phyloP scores from a whole-genome alignment of 768 basidiomycete genomes.

The Exidia glandulosa region DNA sequence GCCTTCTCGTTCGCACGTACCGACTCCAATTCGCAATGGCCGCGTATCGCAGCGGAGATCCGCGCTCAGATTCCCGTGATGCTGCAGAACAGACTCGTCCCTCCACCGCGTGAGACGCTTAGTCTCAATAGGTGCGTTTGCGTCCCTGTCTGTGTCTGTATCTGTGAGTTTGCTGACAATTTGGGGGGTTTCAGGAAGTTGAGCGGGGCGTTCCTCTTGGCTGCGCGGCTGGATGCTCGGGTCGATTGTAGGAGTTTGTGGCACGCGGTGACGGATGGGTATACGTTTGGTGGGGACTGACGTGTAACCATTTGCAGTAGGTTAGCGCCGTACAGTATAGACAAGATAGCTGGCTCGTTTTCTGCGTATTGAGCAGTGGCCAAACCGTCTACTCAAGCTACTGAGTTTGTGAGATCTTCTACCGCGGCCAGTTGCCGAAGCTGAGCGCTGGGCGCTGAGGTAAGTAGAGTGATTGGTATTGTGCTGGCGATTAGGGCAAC shows the following conservation, averaged over 20 bases:
- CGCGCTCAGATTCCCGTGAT: conserved; percentile 79
- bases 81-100: conserved; percentile 78
- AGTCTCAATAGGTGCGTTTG: conserved; percentile 69
- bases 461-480: no score
- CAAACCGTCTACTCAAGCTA: no score
- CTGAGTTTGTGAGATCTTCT: no score
- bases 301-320: no score
- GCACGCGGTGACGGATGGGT: conserved; percentile 48
- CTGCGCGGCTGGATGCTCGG: conserved; percentile 58
- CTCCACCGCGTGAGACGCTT: conserved; percentile 91
- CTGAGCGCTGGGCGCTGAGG: no score
- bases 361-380: no score
- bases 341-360: no score
- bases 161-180: neutral
- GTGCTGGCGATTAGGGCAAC: no score
- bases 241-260: conserved; percentile 68
- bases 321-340: no score
- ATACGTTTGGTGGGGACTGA: conserved; percentile 22
- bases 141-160: neutral
- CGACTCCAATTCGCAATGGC: conserved; percentile 36
- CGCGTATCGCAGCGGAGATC: conserved; percentile 64
- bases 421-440: no score
- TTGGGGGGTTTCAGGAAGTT: conserved; percentile 44
- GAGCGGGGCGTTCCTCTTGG: conserved; percentile 72
- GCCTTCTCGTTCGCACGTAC: conserved; percentile 70